Percentiles rank a stretch among this genome's conserved stretches.
Conservation (phyloP, 78 protist species). For the Guillardia theta region DNA sequence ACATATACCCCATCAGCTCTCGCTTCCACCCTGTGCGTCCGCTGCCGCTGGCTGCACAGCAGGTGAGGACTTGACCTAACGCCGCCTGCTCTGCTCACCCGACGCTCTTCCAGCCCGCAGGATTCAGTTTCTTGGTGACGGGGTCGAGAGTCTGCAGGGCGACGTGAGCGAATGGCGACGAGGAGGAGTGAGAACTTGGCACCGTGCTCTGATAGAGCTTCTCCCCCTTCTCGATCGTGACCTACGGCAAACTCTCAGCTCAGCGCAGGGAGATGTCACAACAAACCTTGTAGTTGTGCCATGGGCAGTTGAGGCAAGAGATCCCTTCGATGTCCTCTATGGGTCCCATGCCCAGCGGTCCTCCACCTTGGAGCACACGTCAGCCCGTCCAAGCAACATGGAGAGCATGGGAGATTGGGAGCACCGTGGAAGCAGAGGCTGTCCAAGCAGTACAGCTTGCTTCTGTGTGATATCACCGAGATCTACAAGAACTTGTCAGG, state of each 20-base stretch:
- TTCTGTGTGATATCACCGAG: neutral
- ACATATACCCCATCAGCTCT: neutral
- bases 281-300: neutral
- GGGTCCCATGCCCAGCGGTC: neutral
- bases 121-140: neutral
- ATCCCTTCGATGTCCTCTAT: neutral
- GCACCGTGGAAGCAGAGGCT: neutral
- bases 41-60: neutral
- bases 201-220: neutral
- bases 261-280: neutral
- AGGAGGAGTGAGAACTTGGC: neutral
- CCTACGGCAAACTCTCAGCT: neutral
- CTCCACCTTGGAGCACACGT: neutral
- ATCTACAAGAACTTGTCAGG: too few relatives aligned
- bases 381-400: neutral
- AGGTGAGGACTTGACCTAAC: neutral
- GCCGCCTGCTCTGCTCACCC: neutral
- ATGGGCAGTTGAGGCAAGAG: neutral
- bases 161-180: too few relatives aligned
- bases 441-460: neutral
- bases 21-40: neutral
- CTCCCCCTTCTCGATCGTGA: neutral
- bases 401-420: neutral
- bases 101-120: neutral
- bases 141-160: neutral